phyloP scores from a whole-genome alignment of 768 basidiomycete species.

The Chalciporus pseudorubinellus region DNA sequence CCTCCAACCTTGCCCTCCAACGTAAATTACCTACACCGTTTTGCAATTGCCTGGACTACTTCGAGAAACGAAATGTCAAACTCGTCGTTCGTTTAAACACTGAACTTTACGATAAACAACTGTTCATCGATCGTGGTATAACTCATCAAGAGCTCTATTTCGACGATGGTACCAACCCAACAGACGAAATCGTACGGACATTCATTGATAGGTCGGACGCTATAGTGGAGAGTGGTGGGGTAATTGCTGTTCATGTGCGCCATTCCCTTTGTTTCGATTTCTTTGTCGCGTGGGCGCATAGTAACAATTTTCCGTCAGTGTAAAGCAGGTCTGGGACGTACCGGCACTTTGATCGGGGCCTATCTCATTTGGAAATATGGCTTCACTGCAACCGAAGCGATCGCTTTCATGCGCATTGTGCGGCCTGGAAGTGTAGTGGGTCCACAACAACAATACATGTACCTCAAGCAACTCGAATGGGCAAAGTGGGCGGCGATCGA shows the following conservation, averaged over 20 bases:
- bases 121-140: slow-evolving; percentile 83
- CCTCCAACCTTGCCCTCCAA: slow-evolving; percentile 59
- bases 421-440: slow-evolving; percentile 93
- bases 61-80: slow-evolving; percentile 82
- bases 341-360: slow-evolving; percentile 95
- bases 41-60: slow-evolving; percentile 90
- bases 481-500: slow-evolving; percentile 89
- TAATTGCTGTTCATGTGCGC: slow-evolving; percentile 85
- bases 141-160: slow-evolving; percentile 93
- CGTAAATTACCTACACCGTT: slow-evolving; percentile 79
- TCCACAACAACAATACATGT: slow-evolving; percentile 93
- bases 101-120: slow-evolving; percentile 78
- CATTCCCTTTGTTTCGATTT: slow-evolving; percentile 6
- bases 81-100: slow-evolving; percentile 94
- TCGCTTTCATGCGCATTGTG: slow-evolving; percentile 97
- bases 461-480: slow-evolving; percentile 93
- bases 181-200: slow-evolving; percentile 88
- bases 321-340: slow-evolving; percentile 95
- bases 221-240: slow-evolving; percentile 73
- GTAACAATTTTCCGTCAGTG: slow-evolving; percentile 53
- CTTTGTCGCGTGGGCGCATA: slow-evolving; percentile 14
- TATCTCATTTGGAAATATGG: slow-evolving; percentile 99
- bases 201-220: slow-evolving; percentile 87
- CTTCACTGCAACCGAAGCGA: slow-evolving; percentile 93
- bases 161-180: slow-evolving; percentile 97